phyloP scores from a whole-genome alignment of 148 eudicot genomes.

The Vaccinium corymbosum region DNA sequence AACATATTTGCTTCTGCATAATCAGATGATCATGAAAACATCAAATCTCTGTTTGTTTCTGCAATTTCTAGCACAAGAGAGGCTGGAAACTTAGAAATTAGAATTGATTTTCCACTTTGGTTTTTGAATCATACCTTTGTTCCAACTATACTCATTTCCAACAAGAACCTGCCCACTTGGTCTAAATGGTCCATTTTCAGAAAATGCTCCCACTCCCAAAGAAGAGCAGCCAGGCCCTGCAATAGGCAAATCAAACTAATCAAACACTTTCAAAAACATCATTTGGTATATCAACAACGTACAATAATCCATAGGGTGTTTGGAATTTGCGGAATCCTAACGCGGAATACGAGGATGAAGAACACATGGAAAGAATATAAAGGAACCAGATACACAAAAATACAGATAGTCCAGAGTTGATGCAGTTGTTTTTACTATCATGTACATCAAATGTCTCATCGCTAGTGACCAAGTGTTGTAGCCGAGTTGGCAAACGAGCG shows the following conservation, averaged over 20 bases:
- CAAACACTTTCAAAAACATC: too few species aligned
- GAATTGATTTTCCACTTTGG: not conserved
- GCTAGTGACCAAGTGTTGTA: not conserved
- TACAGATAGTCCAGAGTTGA: not conserved
- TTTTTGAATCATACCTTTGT: conserved; percentile 50
- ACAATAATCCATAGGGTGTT: not conserved
- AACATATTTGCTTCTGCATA: conserved; percentile 90
- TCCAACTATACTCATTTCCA: conserved; percentile 88
- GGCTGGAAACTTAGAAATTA: conserved; percentile 4
- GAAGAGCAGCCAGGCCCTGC: conserved; percentile 99
- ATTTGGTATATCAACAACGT: not conserved
- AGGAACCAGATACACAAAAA: not conserved
- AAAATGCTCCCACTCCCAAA: conserved; percentile 97
- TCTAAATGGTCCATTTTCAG: conserved; percentile 97
- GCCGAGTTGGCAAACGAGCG: not conserved
- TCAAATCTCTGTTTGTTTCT: not conserved
- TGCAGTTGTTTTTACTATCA: too few species aligned
- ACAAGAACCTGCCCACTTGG: conserved; percentile 71
- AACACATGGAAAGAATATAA: not conserved
- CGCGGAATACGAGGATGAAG: not conserved
- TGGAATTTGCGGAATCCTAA: not conserved
- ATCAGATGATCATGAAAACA: conserved; percentile 8
- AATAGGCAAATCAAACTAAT: conserved; percentile 16
- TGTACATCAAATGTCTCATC: too few species aligned
- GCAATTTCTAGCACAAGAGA: not conserved